These are phyloP conservation scores for Maudiozyma humilis DNA, from an alignment of 1,139 yeast genomes.

Conservation along the genomic window DNA sequence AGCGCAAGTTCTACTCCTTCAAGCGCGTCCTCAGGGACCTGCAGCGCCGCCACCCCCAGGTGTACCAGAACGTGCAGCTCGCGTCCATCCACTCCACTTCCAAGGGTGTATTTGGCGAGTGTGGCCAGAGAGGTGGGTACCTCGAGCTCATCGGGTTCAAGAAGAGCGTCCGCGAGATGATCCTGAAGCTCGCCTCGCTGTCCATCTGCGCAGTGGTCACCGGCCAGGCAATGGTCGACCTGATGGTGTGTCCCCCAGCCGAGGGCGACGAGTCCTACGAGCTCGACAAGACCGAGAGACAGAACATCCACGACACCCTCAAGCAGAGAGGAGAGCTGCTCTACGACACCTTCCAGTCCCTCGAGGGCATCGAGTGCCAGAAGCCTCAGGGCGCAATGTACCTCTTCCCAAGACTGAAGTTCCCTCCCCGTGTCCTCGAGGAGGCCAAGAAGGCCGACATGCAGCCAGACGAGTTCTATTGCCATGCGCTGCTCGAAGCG, in stretches of 20 bases:
- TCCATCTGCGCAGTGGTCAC: slow-evolving; percentile 88
- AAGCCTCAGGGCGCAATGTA: slow-evolving; percentile 97
- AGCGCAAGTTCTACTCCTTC: slow-evolving; percentile 50
- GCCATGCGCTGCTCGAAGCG: slow-evolving; percentile 65
- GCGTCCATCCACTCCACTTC: slow-evolving; percentile 94
- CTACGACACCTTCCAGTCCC: slow-evolving; percentile 57
- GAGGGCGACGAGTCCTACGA: slow-evolving; percentile 68
- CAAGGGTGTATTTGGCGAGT: slow-evolving; percentile 93
- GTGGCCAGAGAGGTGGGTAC: slow-evolving; percentile 98
- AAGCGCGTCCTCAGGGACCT: slow-evolving; percentile 59
- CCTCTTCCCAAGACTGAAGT: slow-evolving; percentile 69
- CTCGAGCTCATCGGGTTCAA: slow-evolving; percentile 85
- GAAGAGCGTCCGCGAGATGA: slow-evolving; percentile 55
- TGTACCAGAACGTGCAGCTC: slow-evolving; percentile 66
- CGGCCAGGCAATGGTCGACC: slow-evolving; percentile 86
- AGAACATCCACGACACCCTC: slow-evolving; percentile 53
- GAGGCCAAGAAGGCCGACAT: slow-evolving; percentile 49
- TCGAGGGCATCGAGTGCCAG: slow-evolving; percentile 80
- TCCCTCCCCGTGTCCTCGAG: slow-evolving; percentile 55
- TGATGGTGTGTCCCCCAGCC: slow-evolving; percentile 87
- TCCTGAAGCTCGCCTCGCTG: slow-evolving; percentile 80
- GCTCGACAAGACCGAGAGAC: slow-evolving; percentile 54
- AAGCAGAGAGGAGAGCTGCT: slow-evolving; percentile 54
- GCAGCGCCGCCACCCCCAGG: slow-evolving; percentile 46
- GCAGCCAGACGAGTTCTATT: slow-evolving; percentile 78